Evolutionary conservation across 257 asterid species (phyloP).

Genomic region (Solanum piurae): DNA sequence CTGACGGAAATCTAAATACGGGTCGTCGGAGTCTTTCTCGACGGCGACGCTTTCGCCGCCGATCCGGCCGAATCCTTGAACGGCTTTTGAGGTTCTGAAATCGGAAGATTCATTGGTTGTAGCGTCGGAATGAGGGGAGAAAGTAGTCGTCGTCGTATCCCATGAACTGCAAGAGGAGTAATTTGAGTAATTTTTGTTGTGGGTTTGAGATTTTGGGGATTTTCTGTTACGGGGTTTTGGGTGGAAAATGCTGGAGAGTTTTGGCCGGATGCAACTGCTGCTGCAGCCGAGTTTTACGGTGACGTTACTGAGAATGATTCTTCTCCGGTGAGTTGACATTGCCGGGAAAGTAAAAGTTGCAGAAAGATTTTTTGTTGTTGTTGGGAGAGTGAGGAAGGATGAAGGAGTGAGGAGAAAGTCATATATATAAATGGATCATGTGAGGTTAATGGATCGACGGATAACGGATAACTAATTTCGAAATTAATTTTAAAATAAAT

Average conservation of each 20-base stretch:
- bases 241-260: conserved; percentile 45
- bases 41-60: conserved; percentile 73
- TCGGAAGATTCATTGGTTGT: conserved; percentile 4
- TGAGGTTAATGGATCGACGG: not conserved
- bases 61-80: conserved; percentile 60
- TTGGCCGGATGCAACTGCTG: conserved; percentile 45
- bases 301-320: conserved; percentile 27
- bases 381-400: not conserved
- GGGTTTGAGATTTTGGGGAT: not conserved
- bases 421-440: not conserved
- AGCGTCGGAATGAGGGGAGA: conserved; percentile 19
- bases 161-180: conserved; percentile 41
- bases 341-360: not conserved
- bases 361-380: not conserved
- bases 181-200: conserved; percentile 12
- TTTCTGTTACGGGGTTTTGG: conserved; percentile 23
- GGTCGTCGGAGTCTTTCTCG: conserved; percentile 84
- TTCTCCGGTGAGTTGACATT: conserved; percentile 45
- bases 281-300: conserved; percentile 52
- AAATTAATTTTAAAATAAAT: too few relatives aligned
- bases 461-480: too few relatives aligned
- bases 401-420: not conserved
- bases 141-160: conserved; percentile 48
- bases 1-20: conserved; percentile 75
- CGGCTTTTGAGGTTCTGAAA: conserved; percentile 21